These are phyloP conservation scores for Colletotrichum siamense DNA, from an alignment of 2,329 filamentous ascomycete genomes.

Conservation along the genomic window DNA sequence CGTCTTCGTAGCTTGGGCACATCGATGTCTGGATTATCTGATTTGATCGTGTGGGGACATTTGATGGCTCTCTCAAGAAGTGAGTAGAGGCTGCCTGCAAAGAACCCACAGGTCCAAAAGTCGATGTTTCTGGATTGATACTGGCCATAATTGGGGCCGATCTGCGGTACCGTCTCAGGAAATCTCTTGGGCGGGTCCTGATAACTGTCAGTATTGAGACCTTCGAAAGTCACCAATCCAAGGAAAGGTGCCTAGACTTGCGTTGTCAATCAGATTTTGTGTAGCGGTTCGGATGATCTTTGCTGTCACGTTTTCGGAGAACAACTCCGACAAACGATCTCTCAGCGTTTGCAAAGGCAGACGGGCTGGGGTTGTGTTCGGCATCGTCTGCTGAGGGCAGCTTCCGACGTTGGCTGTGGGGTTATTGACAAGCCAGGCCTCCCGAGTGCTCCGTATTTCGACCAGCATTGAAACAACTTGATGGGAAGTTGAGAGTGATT, in stretches of 20 bases:
- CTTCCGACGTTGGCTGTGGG: not conserved
- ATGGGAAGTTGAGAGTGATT: not conserved
- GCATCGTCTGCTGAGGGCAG: not conserved
- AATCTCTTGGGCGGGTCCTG: not conserved
- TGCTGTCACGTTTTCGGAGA: conserved; percentile 12
- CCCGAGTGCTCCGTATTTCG: not conserved
- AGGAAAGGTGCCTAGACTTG: not conserved
- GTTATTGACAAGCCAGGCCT: not conserved
- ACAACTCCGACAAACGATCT: not conserved
- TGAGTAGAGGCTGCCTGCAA: conserved; percentile 39
- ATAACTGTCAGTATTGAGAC: not conserved
- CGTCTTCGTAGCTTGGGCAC: not conserved
- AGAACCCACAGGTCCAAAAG: conserved; percentile 33
- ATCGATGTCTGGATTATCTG: not conserved
- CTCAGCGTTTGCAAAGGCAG: not conserved
- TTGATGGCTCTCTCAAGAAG: conserved; percentile 36
- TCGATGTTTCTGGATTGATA: conserved; percentile 1
- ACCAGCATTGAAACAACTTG: not conserved
- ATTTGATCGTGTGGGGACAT: not conserved
- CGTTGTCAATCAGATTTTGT: not conserved
- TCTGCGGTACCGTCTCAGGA: conserved; percentile 3
- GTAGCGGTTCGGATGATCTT: conserved; percentile 15
- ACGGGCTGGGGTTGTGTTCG: not conserved
- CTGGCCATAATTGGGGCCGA: not conserved
- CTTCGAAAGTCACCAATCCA: not conserved